These are phyloP conservation scores for Podila epicladia DNA, from an alignment of 192 early-diverging fungal species.

Conservation along the genomic window DNA sequence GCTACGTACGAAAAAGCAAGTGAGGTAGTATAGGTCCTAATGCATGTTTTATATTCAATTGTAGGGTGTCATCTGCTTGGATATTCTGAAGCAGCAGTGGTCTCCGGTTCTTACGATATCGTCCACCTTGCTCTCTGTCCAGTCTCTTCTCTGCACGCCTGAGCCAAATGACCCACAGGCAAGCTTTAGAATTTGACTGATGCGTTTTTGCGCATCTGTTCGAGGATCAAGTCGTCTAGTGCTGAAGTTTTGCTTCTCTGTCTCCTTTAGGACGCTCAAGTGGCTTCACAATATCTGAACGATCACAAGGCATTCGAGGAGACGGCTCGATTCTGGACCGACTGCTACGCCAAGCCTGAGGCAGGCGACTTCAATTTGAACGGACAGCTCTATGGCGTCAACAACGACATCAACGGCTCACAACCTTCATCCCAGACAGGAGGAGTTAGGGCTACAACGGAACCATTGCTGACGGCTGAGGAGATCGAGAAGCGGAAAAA, in stretches of 20 bases:
- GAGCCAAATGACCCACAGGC: conserved; percentile 67
- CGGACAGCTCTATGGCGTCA: not conserved
- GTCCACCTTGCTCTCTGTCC: conserved; percentile 59
- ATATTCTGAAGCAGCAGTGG: conserved; percentile 86
- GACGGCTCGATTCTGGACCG: conserved; percentile 60
- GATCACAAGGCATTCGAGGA: conserved; percentile 49
- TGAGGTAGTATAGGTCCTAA: too few species aligned
- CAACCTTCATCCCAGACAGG: not conserved
- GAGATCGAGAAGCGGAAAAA: conserved; percentile 39
- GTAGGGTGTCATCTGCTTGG: conserved; percentile 50
- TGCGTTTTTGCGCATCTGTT: not conserved
- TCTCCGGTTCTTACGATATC: conserved; percentile 72
- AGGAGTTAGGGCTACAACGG: not conserved
- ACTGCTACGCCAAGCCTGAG: conserved; percentile 55
- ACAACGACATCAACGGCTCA: conserved; percentile 8
- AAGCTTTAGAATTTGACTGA: not conserved
- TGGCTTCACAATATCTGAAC: conserved; percentile 59
- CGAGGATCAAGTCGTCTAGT: not conserved
- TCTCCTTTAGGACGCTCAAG: conserved; percentile 58
- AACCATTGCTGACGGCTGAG: conserved; percentile 27
- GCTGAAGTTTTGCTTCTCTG: not conserved
- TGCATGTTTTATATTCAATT: not conserved
- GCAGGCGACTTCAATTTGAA: conserved; percentile 12
- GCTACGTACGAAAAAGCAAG: too few species aligned
- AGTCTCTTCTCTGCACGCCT: conserved; percentile 57